Conservation (phyloP, 306 rosid genomes). For the Datisca glomerata region DNA sequence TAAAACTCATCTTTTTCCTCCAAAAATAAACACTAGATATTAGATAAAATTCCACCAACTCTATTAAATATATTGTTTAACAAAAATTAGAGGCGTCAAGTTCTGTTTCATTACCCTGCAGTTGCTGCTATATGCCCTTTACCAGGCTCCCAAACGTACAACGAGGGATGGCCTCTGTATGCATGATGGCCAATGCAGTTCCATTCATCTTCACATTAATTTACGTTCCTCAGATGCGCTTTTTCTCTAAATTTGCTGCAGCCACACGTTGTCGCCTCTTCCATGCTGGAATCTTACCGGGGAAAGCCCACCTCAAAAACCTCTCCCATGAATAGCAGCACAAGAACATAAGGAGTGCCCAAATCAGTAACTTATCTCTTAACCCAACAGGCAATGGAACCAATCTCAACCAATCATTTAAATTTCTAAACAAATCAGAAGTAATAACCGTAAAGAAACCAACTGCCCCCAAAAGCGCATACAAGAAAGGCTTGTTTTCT, state of each 20-base stretch:
- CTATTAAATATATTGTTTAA: too few species aligned
- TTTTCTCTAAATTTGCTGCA: conserved; percentile 63
- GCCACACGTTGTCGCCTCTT: conserved; percentile 63
- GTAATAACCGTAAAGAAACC: conserved; percentile 75
- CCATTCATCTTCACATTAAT: too few species aligned
- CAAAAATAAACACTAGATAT: too few species aligned
- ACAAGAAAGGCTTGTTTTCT: conserved; percentile 76
- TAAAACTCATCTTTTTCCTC: too few species aligned
- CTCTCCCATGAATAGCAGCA: conserved; percentile 89
- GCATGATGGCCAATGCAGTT: too few species aligned
- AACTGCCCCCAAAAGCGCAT: conserved; percentile 61
- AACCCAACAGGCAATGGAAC: conserved; percentile 83
- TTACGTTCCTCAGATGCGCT: conserved; percentile 45
- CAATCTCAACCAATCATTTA: conserved; percentile 79
- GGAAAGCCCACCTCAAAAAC: conserved; percentile 78
- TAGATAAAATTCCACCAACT: too few species aligned
- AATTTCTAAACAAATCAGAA: conserved; percentile 71
- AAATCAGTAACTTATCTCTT: conserved; percentile 66
- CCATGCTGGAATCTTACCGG: conserved; percentile 87
- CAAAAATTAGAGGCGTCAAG: too few species aligned
- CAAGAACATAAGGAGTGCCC: conserved; percentile 82
- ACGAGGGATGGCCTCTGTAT: too few species aligned
- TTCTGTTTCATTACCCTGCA: too few species aligned
- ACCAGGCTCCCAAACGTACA: too few species aligned
- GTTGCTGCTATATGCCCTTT: too few species aligned